Percentiles rank a stretch among this genome's conserved stretches.
Conservation (phyloP, 768 basidiomycete genomes). For the Neoboletus subvelutipes region DNA sequence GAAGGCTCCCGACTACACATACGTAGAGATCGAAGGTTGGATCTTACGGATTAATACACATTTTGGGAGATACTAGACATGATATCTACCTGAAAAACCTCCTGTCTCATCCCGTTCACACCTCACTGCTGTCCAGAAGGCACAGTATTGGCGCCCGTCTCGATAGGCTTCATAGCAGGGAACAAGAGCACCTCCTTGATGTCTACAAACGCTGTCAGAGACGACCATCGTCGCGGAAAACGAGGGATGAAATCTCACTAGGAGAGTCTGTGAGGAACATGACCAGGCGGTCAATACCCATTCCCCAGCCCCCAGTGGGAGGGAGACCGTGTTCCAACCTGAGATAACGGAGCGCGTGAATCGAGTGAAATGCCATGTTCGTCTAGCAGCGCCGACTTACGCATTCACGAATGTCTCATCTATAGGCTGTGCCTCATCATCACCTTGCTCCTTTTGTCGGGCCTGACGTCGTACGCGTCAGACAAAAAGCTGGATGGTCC, state of each 20-base stretch:
- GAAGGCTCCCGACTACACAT: too few species aligned
- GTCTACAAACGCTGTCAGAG: constrained; percentile 44
- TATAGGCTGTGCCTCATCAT: constrained; percentile 96
- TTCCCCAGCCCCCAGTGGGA: constrained; percentile 96
- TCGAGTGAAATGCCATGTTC: background rate
- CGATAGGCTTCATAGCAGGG: constrained; percentile 94
- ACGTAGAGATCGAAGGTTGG: background rate
- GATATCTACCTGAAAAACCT: background rate
- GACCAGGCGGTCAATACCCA: constrained; percentile 93
- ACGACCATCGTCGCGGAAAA: background rate
- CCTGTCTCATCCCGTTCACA: constrained; percentile 31
- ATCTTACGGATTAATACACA: background rate
- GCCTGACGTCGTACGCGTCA: constrained; percentile 38
- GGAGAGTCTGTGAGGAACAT: constrained; percentile 99
- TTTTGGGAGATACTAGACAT: background rate
- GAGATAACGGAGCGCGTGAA: constrained; percentile 1
- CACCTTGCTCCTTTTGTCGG: constrained; percentile 93
- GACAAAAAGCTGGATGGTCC: background rate
- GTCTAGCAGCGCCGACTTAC: constrained; percentile 44
- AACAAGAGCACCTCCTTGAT: constrained; percentile 97
- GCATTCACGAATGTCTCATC: constrained; percentile 97
- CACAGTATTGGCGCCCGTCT: constrained; percentile 40
- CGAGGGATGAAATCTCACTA: constrained; percentile 47
- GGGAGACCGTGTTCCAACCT: constrained; percentile 97
- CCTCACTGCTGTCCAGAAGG: constrained; percentile 25